Evolutionary conservation across 1,139 yeast genomes (phyloP), one percentile per base, ranked within the genome.

Genomic region (Hyphopichia buzzinii): DNA sequence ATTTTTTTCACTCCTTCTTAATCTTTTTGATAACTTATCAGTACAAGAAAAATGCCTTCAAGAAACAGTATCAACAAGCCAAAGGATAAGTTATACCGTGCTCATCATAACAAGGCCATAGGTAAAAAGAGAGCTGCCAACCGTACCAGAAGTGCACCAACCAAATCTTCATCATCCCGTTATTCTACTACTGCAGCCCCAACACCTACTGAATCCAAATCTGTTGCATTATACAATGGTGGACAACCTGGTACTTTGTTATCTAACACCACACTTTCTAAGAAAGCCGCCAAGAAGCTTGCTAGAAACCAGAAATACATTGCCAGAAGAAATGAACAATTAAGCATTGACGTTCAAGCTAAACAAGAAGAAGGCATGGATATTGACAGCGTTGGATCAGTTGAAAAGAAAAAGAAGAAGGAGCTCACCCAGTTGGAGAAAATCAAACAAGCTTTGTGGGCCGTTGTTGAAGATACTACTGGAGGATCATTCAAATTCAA

Each of bases 41-140:
- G 7, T 8, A n/a, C 26, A 30, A 15, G 11, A 28, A 42, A 27
- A 28, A 85, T 85, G 95, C 90, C 94, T 29, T 81, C 89, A 17
- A 82, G 77, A 64, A 84, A 85, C 69, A 75, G 88, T 36, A 72
- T 86, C 48, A 87, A 87, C 61, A 85, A 81, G 60, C 95, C 94
- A 37, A 84, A 83, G 61, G 77, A 77, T 48, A 77, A 77, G 47
- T 66, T 78, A 30, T 67, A 64, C 44, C 70, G 80, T 39, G 73
- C 73, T 40, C 73, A 74, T 34, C 84, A 78, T 57, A 72, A 78
- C 15, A 62, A 68, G 29, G 52, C 71, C n/a, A 62, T 79, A 24
- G 77, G 80, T 14, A 74, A 72, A 50, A 82, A 73, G 56, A 72
- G 87, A 57, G 72, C 79, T 3, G 72, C 79, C 3, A 64, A 71